phyloP scores from a whole-genome alignment of 2,329 filamentous ascomycete species.

The Neobulgaria alba region DNA sequence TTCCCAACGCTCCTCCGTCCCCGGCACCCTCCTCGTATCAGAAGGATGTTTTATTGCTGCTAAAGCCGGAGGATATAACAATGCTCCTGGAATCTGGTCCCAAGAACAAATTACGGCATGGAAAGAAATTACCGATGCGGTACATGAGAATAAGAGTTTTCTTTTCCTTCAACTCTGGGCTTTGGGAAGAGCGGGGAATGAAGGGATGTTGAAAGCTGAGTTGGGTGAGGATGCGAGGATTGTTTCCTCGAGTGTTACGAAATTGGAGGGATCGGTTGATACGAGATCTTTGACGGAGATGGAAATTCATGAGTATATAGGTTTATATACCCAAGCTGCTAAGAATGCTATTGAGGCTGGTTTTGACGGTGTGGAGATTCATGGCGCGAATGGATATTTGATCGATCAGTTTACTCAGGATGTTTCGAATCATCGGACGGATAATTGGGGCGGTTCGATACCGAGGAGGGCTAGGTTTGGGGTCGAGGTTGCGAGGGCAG shows the following conservation, averaged over 20 bases:
- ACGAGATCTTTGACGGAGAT: conserved; percentile 31
- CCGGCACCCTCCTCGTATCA: conserved; percentile 46
- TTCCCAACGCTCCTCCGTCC: conserved; percentile 39
- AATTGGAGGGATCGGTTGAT: conserved; percentile 16
- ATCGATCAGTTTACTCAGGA: conserved; percentile 28
- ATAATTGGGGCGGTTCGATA: conserved; percentile 42
- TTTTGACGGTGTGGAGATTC: conserved; percentile 45
- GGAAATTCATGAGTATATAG: conserved; percentile 30
- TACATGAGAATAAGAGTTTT: conserved; percentile 48
- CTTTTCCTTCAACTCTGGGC: conserved; percentile 55
- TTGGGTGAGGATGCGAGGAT: conserved; percentile 16
- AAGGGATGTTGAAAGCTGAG: conserved; percentile 16
- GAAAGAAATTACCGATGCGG: conserved; percentile 48
- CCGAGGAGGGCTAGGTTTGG: conserved; percentile 43
- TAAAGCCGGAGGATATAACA: conserved; percentile 38
- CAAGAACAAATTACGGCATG: conserved; percentile 45
- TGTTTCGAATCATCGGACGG: conserved; percentile 45
- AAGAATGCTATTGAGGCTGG: conserved; percentile 41
- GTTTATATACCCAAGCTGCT: conserved; percentile 28
- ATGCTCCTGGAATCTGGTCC: conserved; percentile 47
- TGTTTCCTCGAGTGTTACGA: conserved; percentile 17
- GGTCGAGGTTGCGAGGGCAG: conserved; percentile 44
- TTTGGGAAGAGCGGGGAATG: conserved; percentile 38
- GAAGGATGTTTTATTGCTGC: conserved; percentile 43
- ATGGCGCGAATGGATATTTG: conserved; percentile 28